phyloP scores from a whole-genome alignment of 257 asterid genomes.

The Solanum peruvianum region DNA sequence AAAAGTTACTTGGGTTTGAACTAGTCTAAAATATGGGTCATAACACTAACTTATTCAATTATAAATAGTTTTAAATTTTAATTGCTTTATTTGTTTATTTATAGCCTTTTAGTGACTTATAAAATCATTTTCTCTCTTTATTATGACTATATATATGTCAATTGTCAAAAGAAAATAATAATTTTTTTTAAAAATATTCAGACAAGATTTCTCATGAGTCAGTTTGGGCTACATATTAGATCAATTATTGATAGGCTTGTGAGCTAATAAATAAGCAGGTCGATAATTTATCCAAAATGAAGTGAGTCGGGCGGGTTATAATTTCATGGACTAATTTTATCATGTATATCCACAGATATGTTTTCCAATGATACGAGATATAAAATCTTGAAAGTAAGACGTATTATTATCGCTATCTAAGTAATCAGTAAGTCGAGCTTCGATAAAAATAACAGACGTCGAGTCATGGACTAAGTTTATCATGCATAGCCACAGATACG shows the following conservation, averaged over 20 bases:
- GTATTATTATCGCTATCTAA: too few species aligned
- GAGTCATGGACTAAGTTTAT: background rate
- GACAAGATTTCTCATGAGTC: background rate
- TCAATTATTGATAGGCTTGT: fast-evolving
- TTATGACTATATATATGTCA: too few species aligned
- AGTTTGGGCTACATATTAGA: background rate
- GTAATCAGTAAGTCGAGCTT: too few species aligned
- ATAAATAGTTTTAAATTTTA: background rate
- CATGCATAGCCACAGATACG: background rate
- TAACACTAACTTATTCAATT: background rate
- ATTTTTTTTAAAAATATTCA: too few species aligned
- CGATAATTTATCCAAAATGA: background rate
- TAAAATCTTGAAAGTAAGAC: too few species aligned
- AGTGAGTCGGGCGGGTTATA: background rate
- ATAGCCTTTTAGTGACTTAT: background rate
- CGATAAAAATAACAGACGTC: background rate
- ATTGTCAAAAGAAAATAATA: too few species aligned
- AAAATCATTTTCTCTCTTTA: background rate
- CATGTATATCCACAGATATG: background rate
- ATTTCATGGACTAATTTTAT: background rate
- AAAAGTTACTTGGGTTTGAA: background rate
- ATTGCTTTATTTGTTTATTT: background rate
- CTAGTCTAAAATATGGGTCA: background rate
- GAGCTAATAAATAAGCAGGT: background rate
- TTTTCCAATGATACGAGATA: background rate